phyloP scores from a whole-genome alignment of 768 basidiomycete species.

The Macrolepiota dolichaula region DNA sequence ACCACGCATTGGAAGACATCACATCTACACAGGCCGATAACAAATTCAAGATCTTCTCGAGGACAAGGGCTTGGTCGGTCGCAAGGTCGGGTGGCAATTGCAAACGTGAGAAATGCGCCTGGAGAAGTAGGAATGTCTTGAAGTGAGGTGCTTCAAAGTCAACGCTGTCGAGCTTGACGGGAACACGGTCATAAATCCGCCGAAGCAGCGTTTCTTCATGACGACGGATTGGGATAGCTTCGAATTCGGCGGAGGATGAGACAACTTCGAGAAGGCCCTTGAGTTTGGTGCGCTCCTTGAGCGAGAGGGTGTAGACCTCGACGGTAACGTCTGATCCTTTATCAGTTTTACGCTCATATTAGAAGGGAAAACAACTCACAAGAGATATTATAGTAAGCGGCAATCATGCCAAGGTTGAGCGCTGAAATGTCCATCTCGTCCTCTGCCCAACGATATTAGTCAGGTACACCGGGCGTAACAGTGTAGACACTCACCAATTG shows the following conservation, averaged over 20 bases:
- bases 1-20: conserved; percentile 95
- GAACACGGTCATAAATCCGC: conserved; percentile 93
- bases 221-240: conserved; percentile 89
- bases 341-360: background rate
- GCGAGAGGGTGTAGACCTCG: conserved; percentile 92
- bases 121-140: conserved; percentile 96
- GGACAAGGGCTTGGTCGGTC: conserved; percentile 83
- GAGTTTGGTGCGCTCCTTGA: conserved; percentile 95
- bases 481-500: conserved; percentile 58
- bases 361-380: conserved; percentile 43
- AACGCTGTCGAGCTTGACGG: conserved; percentile 80
- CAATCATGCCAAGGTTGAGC: conserved; percentile 98
- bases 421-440: conserved; percentile 93
- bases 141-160: conserved; percentile 96
- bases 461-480: background rate
- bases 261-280: conserved; percentile 97
- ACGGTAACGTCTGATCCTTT: conserved; percentile 77
- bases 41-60: conserved; percentile 88
- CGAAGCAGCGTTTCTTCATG: conserved; percentile 85
- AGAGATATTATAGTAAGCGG: conserved; percentile 93
- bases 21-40: conserved; percentile 96
- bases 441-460: conserved; percentile 37
- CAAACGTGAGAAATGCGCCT: conserved; percentile 94
- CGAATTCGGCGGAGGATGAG: conserved; percentile 95
- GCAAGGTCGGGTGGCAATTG: conserved; percentile 91